Percentiles rank a stretch among this genome's conserved stretches.
Conservation (phyloP, 2,329 filamentous ascomycete genomes). For the Epicoccum sorghinum region DNA sequence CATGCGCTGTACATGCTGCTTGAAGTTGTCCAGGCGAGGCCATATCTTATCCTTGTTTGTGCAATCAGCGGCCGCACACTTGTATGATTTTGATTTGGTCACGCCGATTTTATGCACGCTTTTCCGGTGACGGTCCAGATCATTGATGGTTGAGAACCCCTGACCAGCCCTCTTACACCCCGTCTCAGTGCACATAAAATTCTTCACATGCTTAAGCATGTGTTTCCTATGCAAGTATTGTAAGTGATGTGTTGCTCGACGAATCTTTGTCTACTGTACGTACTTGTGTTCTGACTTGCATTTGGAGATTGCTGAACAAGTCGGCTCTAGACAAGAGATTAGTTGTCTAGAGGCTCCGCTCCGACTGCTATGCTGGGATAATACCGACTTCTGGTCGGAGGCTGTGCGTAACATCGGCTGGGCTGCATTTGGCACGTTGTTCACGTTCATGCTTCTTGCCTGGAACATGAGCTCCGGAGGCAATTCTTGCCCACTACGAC, state of each 20-base stretch:
- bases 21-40: slow-evolving; percentile 87
- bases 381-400: slow-evolving; percentile 33
- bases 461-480: slow-evolving; percentile 22
- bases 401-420: slow-evolving; percentile 19
- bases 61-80: slow-evolving; percentile 65
- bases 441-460: slow-evolving; percentile 26
- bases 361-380: slow-evolving; percentile 28
- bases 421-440: slow-evolving; percentile 21
- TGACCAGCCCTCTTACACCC: slow-evolving; percentile 62
- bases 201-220: slow-evolving; percentile 70
- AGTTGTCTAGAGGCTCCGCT: slow-evolving; percentile 26
- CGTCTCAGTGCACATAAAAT: slow-evolving; percentile 64
- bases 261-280: slow-evolving; percentile 14
- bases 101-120: slow-evolving; percentile 67
- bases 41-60: slow-evolving; percentile 70
- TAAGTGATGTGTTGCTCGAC: slow-evolving; percentile 14
- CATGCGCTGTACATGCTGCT: slow-evolving; percentile 74
- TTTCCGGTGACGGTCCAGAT: slow-evolving; percentile 78
- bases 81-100: slow-evolving; percentile 56
- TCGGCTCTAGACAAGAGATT: slow-evolving; percentile 18
- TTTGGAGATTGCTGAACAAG: slow-evolving; percentile 35
- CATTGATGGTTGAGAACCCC: slow-evolving; percentile 81
- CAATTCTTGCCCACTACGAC: slow-evolving; percentile 27
- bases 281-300: slow-evolving; percentile 48
- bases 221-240: slow-evolving; percentile 70